Evolutionary conservation across 805 yeast species (phyloP).

Genomic region (Zygotorulaspora chibaensis): DNA sequence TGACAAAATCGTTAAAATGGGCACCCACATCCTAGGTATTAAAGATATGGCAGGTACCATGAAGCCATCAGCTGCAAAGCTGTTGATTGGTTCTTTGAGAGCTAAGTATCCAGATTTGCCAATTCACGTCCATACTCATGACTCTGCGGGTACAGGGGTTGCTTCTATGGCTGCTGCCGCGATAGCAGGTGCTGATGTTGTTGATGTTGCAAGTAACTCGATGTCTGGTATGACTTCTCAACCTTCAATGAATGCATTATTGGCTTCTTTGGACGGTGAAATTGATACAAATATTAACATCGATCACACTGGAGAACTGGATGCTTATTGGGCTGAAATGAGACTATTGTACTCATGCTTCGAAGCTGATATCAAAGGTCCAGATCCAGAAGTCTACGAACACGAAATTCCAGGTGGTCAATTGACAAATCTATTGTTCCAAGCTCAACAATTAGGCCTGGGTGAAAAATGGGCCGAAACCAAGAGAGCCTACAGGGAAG

Average conservation of each 20-base stretch:
- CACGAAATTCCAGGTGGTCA: conserved; percentile 99
- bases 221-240: conserved; percentile 99
- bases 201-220: conserved; percentile 94
- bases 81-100: conserved; percentile 77
- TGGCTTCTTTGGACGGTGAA: conserved; percentile 88
- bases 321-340: conserved; percentile 98
- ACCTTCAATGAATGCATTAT: conserved; percentile 89
- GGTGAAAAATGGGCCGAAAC: conserved; percentile 97
- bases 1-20: conserved; percentile 82
- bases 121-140: conserved; percentile 98
- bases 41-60: conserved; percentile 99
- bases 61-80: conserved; percentile 88
- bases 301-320: conserved; percentile 72
- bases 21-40: conserved; percentile 95
- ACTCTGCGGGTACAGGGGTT: conserved; percentile 99
- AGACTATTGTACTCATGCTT: conserved; percentile 93
- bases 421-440: conserved; percentile 95
- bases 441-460: conserved; percentile 97
- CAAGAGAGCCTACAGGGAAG: conserved; percentile 87
- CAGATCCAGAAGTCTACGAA: conserved; percentile 97
- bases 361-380: conserved; percentile 98
- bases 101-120: conserved; percentile 87
- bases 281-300: conserved; percentile 68
- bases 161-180: conserved; percentile 95
- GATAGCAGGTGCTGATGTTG: conserved; percentile 95